A percentile compares a stretch with the other conserved stretches of the same genome.
Evolutionary conservation across 176 grass and related monocot genomes (phyloP).

Genomic region (maize (Zea mays)): DNA sequence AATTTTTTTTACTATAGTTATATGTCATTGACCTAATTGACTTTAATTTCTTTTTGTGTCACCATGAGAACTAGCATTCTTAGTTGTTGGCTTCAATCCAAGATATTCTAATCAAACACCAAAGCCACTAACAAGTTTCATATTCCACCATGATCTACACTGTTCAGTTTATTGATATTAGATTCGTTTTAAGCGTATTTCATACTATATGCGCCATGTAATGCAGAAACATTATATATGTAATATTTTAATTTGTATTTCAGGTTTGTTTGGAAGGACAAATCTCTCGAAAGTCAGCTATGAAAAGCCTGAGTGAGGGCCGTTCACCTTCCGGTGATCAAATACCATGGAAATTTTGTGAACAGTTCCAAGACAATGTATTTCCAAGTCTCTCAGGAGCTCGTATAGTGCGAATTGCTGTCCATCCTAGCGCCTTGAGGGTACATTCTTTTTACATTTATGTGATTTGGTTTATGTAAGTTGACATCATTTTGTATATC

Average conservation of each 20-base stretch:
- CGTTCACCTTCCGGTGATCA: constrained; percentile 81
- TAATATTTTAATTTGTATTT: constrained; percentile 13
- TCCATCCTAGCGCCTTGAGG: constrained; percentile 90
- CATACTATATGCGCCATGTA: not conserved
- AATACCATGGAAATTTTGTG: constrained; percentile 98
- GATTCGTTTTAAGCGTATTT: not conserved
- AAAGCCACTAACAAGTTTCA: not conserved
- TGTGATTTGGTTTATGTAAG: not conserved
- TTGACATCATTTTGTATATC: constrained; percentile 1
- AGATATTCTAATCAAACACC: not conserved
- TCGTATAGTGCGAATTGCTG: constrained; percentile 92
- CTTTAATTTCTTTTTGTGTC: not conserved
- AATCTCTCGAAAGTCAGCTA: constrained; percentile 83
- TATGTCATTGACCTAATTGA: not conserved
- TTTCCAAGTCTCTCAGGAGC: constrained; percentile 94
- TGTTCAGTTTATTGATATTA: not conserved
- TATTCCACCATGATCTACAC: not conserved
- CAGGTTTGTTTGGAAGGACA: constrained; percentile 98
- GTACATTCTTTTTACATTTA: constrained; percentile 41
- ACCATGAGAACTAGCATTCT: not conserved
- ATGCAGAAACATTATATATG: constrained; percentile 19
- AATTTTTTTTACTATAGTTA: not conserved
- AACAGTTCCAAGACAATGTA: constrained; percentile 93
- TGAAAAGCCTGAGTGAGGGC: constrained; percentile 86
- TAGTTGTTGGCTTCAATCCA: not conserved